phyloP scores from a whole-genome alignment of 2,329 filamentous ascomycete genomes.

The Arthrobotrys sinensis region DNA sequence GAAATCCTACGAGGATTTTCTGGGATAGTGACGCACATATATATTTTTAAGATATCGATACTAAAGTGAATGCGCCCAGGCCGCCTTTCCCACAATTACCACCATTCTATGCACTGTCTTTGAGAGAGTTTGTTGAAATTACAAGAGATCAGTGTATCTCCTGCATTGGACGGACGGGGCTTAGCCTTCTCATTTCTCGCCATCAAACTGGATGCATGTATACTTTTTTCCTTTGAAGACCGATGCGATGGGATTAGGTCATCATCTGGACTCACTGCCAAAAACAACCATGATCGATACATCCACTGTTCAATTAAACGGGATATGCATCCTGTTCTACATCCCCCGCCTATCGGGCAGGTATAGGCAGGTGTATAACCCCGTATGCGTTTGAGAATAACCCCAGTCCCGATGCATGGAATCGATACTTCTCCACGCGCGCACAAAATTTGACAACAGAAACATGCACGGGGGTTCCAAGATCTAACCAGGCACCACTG shows the following conservation, averaged over 20 bases:
- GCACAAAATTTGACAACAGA: slow-evolving; percentile 23
- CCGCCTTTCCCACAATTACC: slow-evolving; percentile 32
- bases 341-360: slow-evolving; percentile 54
- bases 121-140: slow-evolving; percentile 52
- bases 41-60: slow-evolving; percentile 44
- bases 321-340: slow-evolving; percentile 39
- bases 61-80: slow-evolving; percentile 31
- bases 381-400: slow-evolving; percentile 56
- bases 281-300: slow-evolving; percentile 41
- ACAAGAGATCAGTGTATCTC: slow-evolving; percentile 53
- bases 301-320: slow-evolving; percentile 42
- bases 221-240: slow-evolving; percentile 27
- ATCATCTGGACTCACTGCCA: slow-evolving; percentile 28
- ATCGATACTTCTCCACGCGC: slow-evolving; percentile 26
- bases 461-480: slow-evolving; percentile 30
- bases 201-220: slow-evolving; percentile 24
- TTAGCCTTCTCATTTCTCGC: slow-evolving; percentile 54
- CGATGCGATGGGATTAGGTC: slow-evolving; percentile 30
- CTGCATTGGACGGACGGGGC: slow-evolving; percentile 56
- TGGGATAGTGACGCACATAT: slow-evolving; percentile 41
- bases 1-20: slow-evolving; percentile 39
- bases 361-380: slow-evolving; percentile 56
- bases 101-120: slow-evolving; percentile 32
- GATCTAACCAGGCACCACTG: slow-evolving; percentile 18
- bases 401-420: slow-evolving; percentile 48